phyloP scores from a whole-genome alignment of 2,329 filamentous ascomycete species.

The Aspergillus japonicus region DNA sequence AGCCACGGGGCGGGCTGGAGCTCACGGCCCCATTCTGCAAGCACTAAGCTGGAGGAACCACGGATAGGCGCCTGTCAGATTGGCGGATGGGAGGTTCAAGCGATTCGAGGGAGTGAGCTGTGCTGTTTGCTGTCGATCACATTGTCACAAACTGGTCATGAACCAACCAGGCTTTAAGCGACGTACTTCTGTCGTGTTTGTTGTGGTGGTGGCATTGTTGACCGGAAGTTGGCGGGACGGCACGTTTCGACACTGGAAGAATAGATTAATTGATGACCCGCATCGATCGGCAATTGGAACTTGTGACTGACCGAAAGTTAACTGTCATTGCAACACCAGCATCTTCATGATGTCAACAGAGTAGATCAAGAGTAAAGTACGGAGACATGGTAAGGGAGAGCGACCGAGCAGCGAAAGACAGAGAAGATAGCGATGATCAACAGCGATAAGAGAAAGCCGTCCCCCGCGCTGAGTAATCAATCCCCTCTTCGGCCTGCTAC shows the following conservation, averaged over 20 bases:
- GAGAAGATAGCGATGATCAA: neutral
- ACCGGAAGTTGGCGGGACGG: neutral
- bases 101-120: neutral
- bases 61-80: neutral
- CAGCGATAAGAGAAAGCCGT: neutral
- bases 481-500: neutral
- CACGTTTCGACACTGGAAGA: neutral
- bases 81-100: neutral
- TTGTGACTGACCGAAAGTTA: neutral
- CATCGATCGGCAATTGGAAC: neutral
- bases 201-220: neutral
- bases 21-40: neutral
- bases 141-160: neutral
- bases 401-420: neutral
- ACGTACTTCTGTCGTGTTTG: neutral
- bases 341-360: neutral
- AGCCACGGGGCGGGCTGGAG: conserved; percentile 1
- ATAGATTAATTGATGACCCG: neutral
- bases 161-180: neutral
- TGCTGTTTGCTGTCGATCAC: neutral
- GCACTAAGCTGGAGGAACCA: neutral
- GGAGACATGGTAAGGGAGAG: too few relatives aligned
- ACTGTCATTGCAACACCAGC: neutral
- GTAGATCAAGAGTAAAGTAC: too few relatives aligned
- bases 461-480: conserved; percentile 2